A percentile compares a stretch with the other conserved stretches of the same genome.
Evolutionary conservation across 2,329 filamentous ascomycete genomes (phyloP).

Genomic region (Periglandula ipomoeae): DNA sequence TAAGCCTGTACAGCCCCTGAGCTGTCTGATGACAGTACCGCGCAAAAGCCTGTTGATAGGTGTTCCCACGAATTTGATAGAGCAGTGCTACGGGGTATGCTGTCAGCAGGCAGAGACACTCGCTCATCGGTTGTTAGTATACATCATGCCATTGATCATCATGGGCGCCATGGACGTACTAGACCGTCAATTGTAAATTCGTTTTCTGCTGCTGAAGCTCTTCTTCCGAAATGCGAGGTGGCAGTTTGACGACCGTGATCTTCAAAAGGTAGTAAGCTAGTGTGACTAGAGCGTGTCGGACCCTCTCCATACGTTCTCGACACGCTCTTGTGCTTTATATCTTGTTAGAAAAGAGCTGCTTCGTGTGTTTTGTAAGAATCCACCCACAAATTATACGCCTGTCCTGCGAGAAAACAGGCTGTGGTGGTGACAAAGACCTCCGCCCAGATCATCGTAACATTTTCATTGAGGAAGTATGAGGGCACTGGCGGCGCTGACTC

Average conservation of each 20-base stretch:
- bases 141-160: too few species aligned
- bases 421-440: constrained; percentile 8
- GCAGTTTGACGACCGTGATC: not conserved
- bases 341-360: not conserved
- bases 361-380: too few species aligned
- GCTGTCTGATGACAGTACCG: constrained; percentile 15
- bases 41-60: constrained; percentile 16
- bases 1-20: constrained; percentile 10
- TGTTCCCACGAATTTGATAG: constrained; percentile 16
- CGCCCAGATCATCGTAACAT: constrained; percentile 7
- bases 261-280: constrained; percentile 15
- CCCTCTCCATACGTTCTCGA: constrained; percentile 15
- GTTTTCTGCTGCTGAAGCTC: not conserved
- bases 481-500: not conserved
- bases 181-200: not conserved
- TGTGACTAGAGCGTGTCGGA: constrained; percentile 10
- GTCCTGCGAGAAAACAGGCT: constrained; percentile 12
- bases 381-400: constrained; percentile 15
- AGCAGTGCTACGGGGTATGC: constrained; percentile 18
- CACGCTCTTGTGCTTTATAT: constrained; percentile 10
- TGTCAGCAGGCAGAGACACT: constrained; percentile 17
- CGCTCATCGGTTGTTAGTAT: constrained; percentile 8
- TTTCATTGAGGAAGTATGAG: not conserved
- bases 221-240: not conserved
- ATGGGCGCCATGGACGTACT: not conserved